Base-by-base conservation (phyloP, 163 green algal species). In the Chlamydomonas reinhardtii region DNA sequence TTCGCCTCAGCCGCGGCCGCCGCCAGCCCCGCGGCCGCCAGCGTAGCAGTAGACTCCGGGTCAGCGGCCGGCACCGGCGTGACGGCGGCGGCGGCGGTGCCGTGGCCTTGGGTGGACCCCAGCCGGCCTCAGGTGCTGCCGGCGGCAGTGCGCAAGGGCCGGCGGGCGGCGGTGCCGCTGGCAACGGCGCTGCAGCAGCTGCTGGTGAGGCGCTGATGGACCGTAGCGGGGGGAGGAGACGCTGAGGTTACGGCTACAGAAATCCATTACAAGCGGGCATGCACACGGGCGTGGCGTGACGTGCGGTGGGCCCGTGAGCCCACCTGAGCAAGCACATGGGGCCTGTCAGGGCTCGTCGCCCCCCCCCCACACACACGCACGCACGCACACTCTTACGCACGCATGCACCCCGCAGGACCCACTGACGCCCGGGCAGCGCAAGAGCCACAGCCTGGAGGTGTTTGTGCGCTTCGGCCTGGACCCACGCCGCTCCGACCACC, bases 401-500 rank as follows among this genome's bases (percentile, higher is more conserved):
- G n/a, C 43, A 54, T 6, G 43, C 43, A 54, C 43, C 43, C 27
- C 27, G 29, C 79, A 85, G 79, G 52, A 31, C 25, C n/a, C 52
- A 0, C 32, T 85, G 79, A 25, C n/a, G 8, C 68, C 68, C 31
- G 34, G 2, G 17, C 37, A 77, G n/a, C 68, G 68, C 12, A 6
- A 54, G 52, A 48, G 20, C 6, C 62, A 96, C 76, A 93, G 86
- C 11, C 76, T 98, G 25, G 94, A 98, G 76, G 61, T 97, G 22
- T 68, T 85, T 5, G 48, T 98, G 4, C 83, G 88, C 24, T 87
- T 97, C 59, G 76, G 78, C 8, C 93, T 93, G 11, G 94, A 98
- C 85, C 95, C 96, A 0, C 89, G 95, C 68, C 83, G 92, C 15
- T 92, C 93, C 32, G 96, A 98, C 86, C 96, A 98, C 77, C 88